A percentile compares a stretch with the other conserved stretches of the same genome.
Evolutionary conservation across 768 basidiomycete genomes (phyloP).

Genomic region (Boletus sensibilis): DNA sequence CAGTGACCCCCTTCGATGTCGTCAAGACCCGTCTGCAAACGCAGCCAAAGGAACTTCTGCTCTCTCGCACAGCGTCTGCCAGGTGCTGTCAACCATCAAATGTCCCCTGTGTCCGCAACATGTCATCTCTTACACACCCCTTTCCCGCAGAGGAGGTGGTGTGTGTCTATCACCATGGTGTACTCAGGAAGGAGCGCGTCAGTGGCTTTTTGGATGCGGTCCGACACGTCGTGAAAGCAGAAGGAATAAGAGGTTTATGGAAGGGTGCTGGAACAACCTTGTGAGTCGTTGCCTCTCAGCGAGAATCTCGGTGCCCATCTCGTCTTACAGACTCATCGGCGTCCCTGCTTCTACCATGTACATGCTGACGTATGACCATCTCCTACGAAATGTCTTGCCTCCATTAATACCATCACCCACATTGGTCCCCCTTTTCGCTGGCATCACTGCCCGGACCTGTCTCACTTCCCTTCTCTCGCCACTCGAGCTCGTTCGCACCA

Average conservation of each 20-base stretch:
- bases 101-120: slow-evolving; percentile 62
- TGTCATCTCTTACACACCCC: slow-evolving; percentile 70
- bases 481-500: slow-evolving; percentile 89
- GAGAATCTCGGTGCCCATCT: slow-evolving; percentile 9
- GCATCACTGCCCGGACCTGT: slow-evolving; percentile 75
- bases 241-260: slow-evolving; percentile 88
- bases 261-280: slow-evolving; percentile 91
- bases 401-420: slow-evolving; percentile 52
- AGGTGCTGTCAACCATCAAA: slow-evolving; percentile 68
- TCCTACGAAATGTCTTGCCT: slow-evolving; percentile 63
- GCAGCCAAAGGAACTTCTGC: slow-evolving; percentile 60
- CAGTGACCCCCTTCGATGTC: slow-evolving; percentile 99
- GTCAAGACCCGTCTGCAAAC: slow-evolving; percentile 97
- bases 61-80: slow-evolving; percentile 52
- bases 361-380: slow-evolving; percentile 94
- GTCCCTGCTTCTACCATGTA: slow-evolving; percentile 92
- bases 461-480: slow-evolving; percentile 83
- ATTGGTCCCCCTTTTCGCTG: slow-evolving; percentile 73
- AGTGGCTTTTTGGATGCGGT: slow-evolving; percentile 87
- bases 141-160: slow-evolving; percentile 62
- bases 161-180: slow-evolving; percentile 75
- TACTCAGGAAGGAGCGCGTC: slow-evolving; percentile 69
- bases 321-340: slow-evolving; percentile 64
- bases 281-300: slow-evolving; percentile 43
- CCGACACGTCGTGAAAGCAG: slow-evolving; percentile 72